Percentiles rank a stretch among this genome's conserved stretches.
These are phyloP conservation scores for Pisolithus tinctorius DNA, from an alignment of 768 basidiomycete genomes.

Conservation along the genomic window DNA sequence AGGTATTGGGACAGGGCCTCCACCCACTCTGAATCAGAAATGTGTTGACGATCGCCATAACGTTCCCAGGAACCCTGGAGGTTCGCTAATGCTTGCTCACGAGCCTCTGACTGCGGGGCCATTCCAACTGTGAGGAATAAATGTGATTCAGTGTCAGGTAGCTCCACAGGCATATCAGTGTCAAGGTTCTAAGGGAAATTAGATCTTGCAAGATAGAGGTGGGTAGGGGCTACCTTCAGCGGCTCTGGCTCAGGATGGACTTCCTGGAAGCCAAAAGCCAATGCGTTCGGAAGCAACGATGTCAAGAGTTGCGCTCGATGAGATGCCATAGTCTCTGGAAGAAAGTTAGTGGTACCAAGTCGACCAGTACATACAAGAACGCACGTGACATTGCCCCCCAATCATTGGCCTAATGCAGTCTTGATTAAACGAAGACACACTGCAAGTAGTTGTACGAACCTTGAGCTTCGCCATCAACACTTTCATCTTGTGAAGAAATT, in stretches of 20 bases:
- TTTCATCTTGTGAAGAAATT: constrained; percentile 48
- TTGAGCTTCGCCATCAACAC: constrained; percentile 57
- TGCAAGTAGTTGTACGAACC: constrained; percentile 21
- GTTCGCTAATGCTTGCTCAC: constrained; percentile 6
- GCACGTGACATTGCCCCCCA: constrained; percentile 54
- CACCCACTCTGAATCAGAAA: constrained; percentile 33
- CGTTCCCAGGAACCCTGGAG: constrained; percentile 21
- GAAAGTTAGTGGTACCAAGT: not conserved
- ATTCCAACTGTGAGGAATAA: constrained; percentile 22
- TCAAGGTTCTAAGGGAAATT: constrained; percentile 37
- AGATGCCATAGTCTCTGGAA: constrained; percentile 34
- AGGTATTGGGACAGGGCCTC: constrained; percentile 29
- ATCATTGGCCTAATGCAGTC: constrained; percentile 39
- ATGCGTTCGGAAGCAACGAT: constrained; percentile 34
- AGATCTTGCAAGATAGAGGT: not conserved
- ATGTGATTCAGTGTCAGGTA: constrained; percentile 23
- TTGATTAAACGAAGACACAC: not conserved
- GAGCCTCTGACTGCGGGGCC: not conserved
- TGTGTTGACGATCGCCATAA: constrained; percentile 19
- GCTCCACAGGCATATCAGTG: constrained; percentile 32
- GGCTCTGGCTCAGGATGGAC: constrained; percentile 36
- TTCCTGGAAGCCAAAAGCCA: constrained; percentile 38
- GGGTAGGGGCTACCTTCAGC: constrained; percentile 32
- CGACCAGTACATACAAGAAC: constrained; percentile 7
- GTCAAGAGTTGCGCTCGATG: constrained; percentile 37